Evolutionary conservation across 2,329 filamentous ascomycete species (phyloP).

Genomic region (Aspergillus sp.): DNA sequence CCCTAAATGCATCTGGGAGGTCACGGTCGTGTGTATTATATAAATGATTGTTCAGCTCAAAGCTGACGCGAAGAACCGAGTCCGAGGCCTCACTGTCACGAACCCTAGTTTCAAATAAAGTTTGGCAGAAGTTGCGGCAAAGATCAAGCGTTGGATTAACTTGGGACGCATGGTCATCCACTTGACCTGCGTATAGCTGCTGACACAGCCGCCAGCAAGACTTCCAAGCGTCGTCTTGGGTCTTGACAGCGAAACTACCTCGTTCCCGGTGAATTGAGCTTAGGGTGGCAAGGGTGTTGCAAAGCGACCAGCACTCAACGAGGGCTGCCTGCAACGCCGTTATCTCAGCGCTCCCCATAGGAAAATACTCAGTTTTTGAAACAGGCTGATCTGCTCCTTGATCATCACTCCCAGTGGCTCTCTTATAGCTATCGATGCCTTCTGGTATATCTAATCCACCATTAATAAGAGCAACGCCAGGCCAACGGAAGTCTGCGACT

Average conservation of each 20-base stretch:
- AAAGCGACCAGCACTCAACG: slow-evolving; percentile 89
- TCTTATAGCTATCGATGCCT: slow-evolving; percentile 21
- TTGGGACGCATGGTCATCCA: slow-evolving; percentile 68
- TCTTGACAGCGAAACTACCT: slow-evolving; percentile 68
- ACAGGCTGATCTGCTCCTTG: slow-evolving; percentile 25
- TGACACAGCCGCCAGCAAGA: slow-evolving; percentile 93
- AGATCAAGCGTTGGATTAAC: slow-evolving; percentile 77
- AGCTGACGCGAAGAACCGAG: slow-evolving; percentile 86
- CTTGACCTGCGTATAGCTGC: slow-evolving; percentile 77
- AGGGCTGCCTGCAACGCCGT: slow-evolving; percentile 73
- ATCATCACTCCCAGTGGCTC: slow-evolving; percentile 16
- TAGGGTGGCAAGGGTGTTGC: slow-evolving; percentile 82
- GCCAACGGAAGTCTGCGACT: slow-evolving; percentile 28
- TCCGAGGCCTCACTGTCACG: slow-evolving; percentile 77
- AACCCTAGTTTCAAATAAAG: slow-evolving; percentile 81
- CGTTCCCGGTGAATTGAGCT: slow-evolving; percentile 80
- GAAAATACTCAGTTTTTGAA: slow-evolving; percentile 34
- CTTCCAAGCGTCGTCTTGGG: slow-evolving; percentile 87
- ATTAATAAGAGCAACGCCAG: slow-evolving; percentile 6
- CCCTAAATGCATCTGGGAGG: slow-evolving; percentile 81
- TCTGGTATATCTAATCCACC: slow-evolving; percentile 33
- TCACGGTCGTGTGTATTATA: slow-evolving; percentile 88
- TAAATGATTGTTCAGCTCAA: slow-evolving; percentile 92
- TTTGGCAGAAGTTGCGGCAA: slow-evolving; percentile 88
- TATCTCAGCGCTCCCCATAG: slow-evolving; percentile 57